A percentile compares a stretch with the other conserved stretches of the same genome.
Evolutionary conservation across 805 yeast genomes (phyloP).

Genomic region (Pichia occidentalis): DNA sequence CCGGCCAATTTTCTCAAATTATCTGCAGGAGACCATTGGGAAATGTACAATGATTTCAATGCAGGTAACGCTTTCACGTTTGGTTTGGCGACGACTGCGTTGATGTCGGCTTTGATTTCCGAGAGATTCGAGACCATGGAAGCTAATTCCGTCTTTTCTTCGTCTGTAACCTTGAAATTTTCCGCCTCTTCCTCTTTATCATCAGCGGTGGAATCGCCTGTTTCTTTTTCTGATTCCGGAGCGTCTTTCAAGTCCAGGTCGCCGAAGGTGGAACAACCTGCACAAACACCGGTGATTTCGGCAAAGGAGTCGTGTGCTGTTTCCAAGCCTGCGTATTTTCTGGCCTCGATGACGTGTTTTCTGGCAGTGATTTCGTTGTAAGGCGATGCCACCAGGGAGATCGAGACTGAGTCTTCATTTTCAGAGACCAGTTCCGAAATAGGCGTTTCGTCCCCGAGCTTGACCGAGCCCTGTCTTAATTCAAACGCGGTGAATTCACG

Average conservation of each 20-base stretch:
- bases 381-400: slow-evolving; percentile 45
- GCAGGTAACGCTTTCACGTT: slow-evolving; percentile 38
- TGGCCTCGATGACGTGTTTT: slow-evolving; percentile 55
- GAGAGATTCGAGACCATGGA: slow-evolving; percentile 18
- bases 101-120: slow-evolving; percentile 11
- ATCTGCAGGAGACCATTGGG: slow-evolving; percentile 86
- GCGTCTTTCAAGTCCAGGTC: slow-evolving; percentile 34
- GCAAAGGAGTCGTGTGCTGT: slow-evolving; percentile 38
- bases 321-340: slow-evolving; percentile 54
- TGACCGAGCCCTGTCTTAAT: slow-evolving; percentile 33
- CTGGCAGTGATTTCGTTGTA: slow-evolving; percentile 57
- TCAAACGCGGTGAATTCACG: slow-evolving; percentile 57
- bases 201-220: slow-evolving; percentile 13
- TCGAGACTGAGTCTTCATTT: slow-evolving; percentile 27
- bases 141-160: slow-evolving; percentile 25
- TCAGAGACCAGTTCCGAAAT: slow-evolving; percentile 28
- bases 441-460: slow-evolving; percentile 24
- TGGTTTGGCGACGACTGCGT: slow-evolving; percentile 28
- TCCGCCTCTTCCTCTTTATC: slow-evolving; percentile 18
- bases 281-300: slow-evolving; percentile 31
- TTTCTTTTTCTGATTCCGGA: slow-evolving; percentile 10
- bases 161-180: slow-evolving; percentile 26
- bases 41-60: slow-evolving; percentile 49
- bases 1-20: slow-evolving; percentile 57
- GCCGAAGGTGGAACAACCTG: slow-evolving; percentile 47